A percentile compares a stretch with the other conserved stretches of the same genome.
Evolutionary conservation across 148 eudicot species (phyloP).

Genomic region (Euryodendron excelsum): DNA sequence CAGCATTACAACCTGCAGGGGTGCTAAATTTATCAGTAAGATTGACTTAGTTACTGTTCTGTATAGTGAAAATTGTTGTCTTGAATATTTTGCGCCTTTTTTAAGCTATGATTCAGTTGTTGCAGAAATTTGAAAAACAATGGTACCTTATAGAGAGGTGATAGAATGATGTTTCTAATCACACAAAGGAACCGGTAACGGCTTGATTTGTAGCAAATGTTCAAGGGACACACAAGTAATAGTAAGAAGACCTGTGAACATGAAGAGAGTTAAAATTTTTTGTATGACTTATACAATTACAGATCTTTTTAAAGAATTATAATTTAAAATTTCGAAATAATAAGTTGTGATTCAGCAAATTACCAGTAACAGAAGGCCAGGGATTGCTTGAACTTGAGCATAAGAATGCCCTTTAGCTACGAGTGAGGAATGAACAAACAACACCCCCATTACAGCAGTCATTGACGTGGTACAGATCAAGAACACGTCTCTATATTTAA

Average conservation of each 20-base stretch:
- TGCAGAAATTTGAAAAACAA: not conserved
- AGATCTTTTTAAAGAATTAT: no score
- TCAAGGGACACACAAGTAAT: constrained; percentile 74
- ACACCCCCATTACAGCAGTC: constrained; percentile 73
- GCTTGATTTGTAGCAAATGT: constrained; percentile 68
- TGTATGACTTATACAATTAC: no score
- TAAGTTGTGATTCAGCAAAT: constrained; percentile 10
- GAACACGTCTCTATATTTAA: constrained; percentile 90
- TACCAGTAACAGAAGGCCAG: constrained; percentile 85
- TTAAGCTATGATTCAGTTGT: not conserved
- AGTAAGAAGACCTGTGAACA: constrained; percentile 53
- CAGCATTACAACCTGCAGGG: constrained; percentile 77
- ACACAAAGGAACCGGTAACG: constrained; percentile 64
- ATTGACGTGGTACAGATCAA: constrained; percentile 81
- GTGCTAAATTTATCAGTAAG: not conserved
- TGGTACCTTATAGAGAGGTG: constrained; percentile 85
- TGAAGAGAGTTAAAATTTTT: not conserved
- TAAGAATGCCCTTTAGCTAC: constrained; percentile 66
- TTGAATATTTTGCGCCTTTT: not conserved
- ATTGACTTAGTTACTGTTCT: constrained; percentile 12
- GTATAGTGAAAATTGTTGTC: not conserved
- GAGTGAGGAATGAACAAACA: constrained; percentile 71
- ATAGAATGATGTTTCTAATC: constrained; percentile 66
- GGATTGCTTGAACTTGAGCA: constrained; percentile 65
- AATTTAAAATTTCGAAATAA: not conserved